Evolutionary conservation across 306 rosid species (phyloP).

Genomic region (Adenanthera pavonina): DNA sequence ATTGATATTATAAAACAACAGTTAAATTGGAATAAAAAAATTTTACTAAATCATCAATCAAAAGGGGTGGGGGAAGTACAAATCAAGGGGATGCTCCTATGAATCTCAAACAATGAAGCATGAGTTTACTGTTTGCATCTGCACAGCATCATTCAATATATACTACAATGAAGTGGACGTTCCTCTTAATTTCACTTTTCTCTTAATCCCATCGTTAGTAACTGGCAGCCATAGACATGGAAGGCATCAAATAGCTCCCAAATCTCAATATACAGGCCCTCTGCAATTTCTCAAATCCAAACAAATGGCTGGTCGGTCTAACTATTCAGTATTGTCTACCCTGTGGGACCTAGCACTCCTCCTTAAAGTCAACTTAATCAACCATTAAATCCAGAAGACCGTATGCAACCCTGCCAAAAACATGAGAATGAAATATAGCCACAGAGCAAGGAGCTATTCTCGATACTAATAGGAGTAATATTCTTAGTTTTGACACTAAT

Average conservation of each 20-base stretch:
- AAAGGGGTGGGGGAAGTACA: no score
- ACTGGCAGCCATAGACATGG: constrained; percentile 29
- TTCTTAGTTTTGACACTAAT: background rate
- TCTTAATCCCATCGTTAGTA: constrained; percentile 18
- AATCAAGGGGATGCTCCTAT: background rate
- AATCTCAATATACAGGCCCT: background rate
- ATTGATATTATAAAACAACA: no score
- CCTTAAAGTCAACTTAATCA: constrained; percentile 29
- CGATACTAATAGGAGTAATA: background rate
- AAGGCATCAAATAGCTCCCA: constrained; percentile 1
- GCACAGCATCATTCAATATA: constrained; percentile 20
- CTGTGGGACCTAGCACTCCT: constrained; percentile 23
- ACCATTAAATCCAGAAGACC: constrained; percentile 22
- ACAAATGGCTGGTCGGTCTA: background rate
- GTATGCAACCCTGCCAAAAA: constrained; percentile 29
- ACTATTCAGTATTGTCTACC: background rate
- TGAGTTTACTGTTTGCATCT: constrained; percentile 9
- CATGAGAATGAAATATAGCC: constrained; percentile 23
- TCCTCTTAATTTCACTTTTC: background rate
- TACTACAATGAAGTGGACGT: constrained; percentile 23
- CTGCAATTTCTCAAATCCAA: constrained; percentile 20
- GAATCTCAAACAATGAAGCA: constrained; percentile 9
- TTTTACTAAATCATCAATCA: no score
- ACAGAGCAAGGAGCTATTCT: constrained; percentile 15
- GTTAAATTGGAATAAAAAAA: no score